Percentiles rank a stretch among this genome's conserved stretches.
phyloP scores from a whole-genome alignment of 2,329 filamentous ascomycete genomes.

The Trichoderma sp. region DNA sequence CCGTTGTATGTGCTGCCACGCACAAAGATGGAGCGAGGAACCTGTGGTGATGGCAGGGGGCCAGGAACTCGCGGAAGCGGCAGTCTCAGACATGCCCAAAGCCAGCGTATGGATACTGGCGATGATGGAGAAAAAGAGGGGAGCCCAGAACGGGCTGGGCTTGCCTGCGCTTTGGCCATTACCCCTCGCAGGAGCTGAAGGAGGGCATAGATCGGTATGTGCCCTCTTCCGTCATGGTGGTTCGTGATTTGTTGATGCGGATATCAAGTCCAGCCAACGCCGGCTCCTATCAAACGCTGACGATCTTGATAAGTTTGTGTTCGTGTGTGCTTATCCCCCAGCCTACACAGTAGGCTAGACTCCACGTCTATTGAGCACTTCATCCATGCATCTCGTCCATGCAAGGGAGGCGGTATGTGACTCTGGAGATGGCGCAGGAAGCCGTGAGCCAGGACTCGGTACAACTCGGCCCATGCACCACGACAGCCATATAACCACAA shows the following conservation, averaged over 20 bases:
- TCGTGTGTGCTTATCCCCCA: not conserved
- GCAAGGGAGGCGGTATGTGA: conserved; percentile 3
- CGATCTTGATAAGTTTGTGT: not conserved
- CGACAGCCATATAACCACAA: not conserved
- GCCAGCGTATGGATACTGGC: not conserved
- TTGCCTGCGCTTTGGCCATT: not conserved
- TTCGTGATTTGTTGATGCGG: not conserved
- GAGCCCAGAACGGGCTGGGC: not conserved
- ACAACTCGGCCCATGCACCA: conserved; percentile 2
- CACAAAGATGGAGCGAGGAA: conserved; percentile 24
- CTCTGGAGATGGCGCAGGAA: conserved; percentile 28
- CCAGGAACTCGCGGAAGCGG: conserved; percentile 7
- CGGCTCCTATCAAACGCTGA: not conserved
- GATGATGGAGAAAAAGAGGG: not conserved
- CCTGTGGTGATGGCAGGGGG: conserved; percentile 5
- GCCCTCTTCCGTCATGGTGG: not conserved
- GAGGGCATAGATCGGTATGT: not conserved
- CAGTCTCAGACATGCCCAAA: conserved; percentile 17
- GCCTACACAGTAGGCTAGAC: not conserved
- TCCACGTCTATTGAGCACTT: not conserved
- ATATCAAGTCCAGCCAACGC: not conserved
- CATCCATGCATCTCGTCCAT: not conserved
- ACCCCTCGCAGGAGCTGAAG: not conserved
- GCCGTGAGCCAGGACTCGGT: conserved; percentile 22
- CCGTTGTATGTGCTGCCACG: conserved; percentile 17